These are phyloP conservation scores for Echria macrotheca DNA, from an alignment of 495 filamentous ascomycete genomes.

Conservation along the genomic window DNA sequence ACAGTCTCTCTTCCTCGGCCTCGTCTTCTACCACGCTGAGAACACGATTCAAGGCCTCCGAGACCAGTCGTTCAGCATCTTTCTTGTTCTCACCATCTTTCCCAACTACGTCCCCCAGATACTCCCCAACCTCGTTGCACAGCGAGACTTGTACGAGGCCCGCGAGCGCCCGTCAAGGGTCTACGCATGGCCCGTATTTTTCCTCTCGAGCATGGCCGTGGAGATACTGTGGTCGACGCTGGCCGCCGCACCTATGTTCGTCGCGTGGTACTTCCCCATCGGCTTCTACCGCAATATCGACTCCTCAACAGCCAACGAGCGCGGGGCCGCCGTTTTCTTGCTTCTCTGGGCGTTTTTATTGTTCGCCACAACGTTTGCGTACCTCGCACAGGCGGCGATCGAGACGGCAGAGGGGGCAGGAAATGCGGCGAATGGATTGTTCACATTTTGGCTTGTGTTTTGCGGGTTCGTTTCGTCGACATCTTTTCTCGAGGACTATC, in stretches of 20 bases:
- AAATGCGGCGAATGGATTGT: conserved; percentile 51
- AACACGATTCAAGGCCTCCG: conserved; percentile 61
- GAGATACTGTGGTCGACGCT: conserved; percentile 55
- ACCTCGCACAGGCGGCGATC: conserved; percentile 43
- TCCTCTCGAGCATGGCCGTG: conserved; percentile 43
- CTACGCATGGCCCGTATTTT: conserved; percentile 59
- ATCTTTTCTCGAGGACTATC: conserved; percentile 33
- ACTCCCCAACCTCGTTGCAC: conserved; percentile 60
- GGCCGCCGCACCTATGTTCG: conserved; percentile 49
- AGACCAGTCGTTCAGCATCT: conserved; percentile 65
- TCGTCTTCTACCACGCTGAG: conserved; percentile 44
- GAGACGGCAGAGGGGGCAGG: conserved; percentile 52
- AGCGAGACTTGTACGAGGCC: conserved; percentile 60
- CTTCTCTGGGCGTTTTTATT: conserved; percentile 39
- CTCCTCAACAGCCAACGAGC: conserved; percentile 27
- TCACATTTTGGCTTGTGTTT: conserved; percentile 16
- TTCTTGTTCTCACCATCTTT: conserved; percentile 46
- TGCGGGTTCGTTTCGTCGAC: conserved; percentile 5
- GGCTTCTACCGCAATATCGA: conserved; percentile 39
- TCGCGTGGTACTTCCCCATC: conserved; percentile 52
- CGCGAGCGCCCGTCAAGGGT: conserved; percentile 67
- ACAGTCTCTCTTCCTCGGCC: conserved; percentile 38
- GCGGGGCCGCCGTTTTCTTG: conserved; percentile 28
- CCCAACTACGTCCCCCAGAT: conserved; percentile 45
- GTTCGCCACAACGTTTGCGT: conserved; percentile 52